phyloP scores from a whole-genome alignment of 257 asterid species.

The Salvia splendens region DNA sequence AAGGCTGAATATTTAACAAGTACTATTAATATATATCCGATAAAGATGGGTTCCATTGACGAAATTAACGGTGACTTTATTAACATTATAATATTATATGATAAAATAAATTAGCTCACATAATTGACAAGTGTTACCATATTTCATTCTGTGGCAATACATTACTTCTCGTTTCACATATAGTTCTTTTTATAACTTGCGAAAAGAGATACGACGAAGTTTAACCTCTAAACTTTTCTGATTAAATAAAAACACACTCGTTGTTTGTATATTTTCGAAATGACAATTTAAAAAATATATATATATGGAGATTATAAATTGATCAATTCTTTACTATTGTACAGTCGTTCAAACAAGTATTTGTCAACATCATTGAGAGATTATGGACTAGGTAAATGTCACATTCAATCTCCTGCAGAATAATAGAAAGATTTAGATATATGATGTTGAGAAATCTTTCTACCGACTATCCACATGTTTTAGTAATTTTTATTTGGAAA shows the following conservation, averaged over 20 bases:
- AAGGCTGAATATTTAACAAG: not conserved
- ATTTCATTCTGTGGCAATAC: not conserved
- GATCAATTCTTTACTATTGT: too few relatives aligned
- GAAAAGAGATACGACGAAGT: too few relatives aligned
- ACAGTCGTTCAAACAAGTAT: too few relatives aligned
- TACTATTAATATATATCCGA: too few relatives aligned
- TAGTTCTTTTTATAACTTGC: too few relatives aligned
- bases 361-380: not conserved
- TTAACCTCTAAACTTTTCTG: too few relatives aligned
- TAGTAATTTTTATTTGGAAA: not conserved
- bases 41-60: not conserved
- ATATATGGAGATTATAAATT: too few relatives aligned
- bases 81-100: not conserved
- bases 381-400: conserved; percentile 1
- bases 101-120: too few relatives aligned
- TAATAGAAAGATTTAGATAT: not conserved
- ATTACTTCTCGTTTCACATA: too few relatives aligned
- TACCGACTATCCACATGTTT: not conserved
- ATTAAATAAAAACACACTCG: too few relatives aligned
- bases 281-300: too few relatives aligned
- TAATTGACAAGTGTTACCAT: not conserved
- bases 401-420: not conserved
- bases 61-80: not conserved
- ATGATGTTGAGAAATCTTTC: not conserved
- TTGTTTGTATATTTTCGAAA: too few relatives aligned